Evolutionary conservation across 192 early-diverging fungal species (phyloP), one percentile per base, ranked within the genome.

Genomic region (Podochytrium sp.): DNA sequence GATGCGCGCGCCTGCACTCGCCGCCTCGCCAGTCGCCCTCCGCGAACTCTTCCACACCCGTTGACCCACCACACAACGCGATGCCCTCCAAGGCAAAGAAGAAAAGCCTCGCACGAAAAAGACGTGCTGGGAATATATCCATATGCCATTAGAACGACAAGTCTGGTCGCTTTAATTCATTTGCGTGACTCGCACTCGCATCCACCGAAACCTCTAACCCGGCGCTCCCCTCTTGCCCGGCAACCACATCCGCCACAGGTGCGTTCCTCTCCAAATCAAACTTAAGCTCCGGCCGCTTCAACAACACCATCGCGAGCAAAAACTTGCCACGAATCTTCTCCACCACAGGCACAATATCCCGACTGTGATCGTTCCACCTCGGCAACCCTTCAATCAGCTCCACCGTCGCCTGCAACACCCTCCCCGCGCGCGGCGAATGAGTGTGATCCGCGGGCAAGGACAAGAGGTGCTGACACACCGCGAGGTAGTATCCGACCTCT

Each of bases 301-400:
- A 38, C 23, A 71, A 30, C 23, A 71, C 69, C 6, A 37, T 71
- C 37, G 69, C 69, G 16, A 71, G 56, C 29, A 12, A 60, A 41
- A 59, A 71, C 32, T 71, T 71, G 23, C 55, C 69, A n/a, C 69
- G 69, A 60, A 71, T 71, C 41, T 60, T 57, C 41, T 71, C 69
- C 16, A 71, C 35, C 2, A 59, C 38, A 18, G 69, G 69, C 6
- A 71, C 57, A 71, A 71, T 57, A 40, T 71, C 69, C 0, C 10
- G 20, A 14, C 14, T 16, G 7, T 40, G 53, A 59, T 71, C 69
- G 42, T 71, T 71, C 4, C 25, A 20, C 7, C 30, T 32, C 18
- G 69, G 69, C 20, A 71, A 71, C 23, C 38, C 20, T 20, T 71
- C 69, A 23, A 41, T 38, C 7, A 71, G 52, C 5, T 53, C 12